Conservation (phyloP, 2,329 filamentous ascomycete species). For the Penicillium vulpinum region DNA sequence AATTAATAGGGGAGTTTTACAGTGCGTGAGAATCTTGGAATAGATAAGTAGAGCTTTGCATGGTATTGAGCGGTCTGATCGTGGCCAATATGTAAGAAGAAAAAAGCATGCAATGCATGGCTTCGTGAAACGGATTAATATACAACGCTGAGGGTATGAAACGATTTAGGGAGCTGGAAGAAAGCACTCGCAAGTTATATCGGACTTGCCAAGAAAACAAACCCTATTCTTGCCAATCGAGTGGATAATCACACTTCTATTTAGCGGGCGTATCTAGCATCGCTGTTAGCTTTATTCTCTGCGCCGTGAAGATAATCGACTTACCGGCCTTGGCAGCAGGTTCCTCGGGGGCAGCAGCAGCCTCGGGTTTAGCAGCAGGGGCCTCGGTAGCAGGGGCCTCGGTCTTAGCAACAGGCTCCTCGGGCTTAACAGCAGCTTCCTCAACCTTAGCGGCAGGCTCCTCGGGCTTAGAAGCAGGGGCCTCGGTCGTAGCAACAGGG, state of each 20-base stretch:
- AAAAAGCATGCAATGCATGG: slow-evolving; percentile 1
- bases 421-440: no score
- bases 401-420: not conserved
- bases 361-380: not conserved
- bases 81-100: not conserved
- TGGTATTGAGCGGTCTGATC: not conserved
- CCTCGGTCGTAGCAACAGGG: not conserved
- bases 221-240: not conserved
- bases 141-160: slow-evolving; percentile 6
- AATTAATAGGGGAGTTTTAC: not conserved
- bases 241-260: not conserved
- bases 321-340: slow-evolving; percentile 3
- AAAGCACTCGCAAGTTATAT: slow-evolving; percentile 1
- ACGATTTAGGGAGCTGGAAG: not conserved
- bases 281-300: not conserved
- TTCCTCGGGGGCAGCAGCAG: not conserved
- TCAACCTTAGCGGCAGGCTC: not conserved
- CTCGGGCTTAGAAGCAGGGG: not conserved
- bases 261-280: not conserved
- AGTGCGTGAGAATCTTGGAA: not conserved
- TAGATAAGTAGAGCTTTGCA: not conserved
- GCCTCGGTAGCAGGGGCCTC: not conserved
- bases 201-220: slow-evolving; percentile 4
- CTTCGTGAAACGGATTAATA: not conserved
- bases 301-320: not conserved